phyloP scores from a whole-genome alignment of 2,329 filamentous ascomycete species.

The Sporothrix protearum region DNA sequence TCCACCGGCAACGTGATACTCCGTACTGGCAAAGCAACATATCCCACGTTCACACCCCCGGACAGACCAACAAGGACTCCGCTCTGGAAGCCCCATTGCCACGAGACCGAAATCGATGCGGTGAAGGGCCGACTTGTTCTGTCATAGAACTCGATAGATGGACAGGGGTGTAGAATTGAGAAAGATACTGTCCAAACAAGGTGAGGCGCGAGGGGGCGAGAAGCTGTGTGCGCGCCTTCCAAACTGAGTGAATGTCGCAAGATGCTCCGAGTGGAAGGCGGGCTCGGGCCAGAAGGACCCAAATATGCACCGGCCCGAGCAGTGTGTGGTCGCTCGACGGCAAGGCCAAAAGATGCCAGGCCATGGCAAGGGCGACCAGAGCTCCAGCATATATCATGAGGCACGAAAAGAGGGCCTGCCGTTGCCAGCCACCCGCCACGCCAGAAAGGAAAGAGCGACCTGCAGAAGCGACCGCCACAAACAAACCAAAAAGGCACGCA shows the following conservation, averaged over 20 bases:
- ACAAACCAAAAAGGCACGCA: not conserved
- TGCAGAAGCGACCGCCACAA: not conserved
- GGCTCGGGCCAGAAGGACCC: not conserved
- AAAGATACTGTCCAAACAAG: not conserved
- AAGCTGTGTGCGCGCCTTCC: not conserved
- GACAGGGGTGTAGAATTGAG: not conserved
- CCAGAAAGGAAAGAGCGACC: not conserved
- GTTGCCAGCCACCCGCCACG: not conserved
- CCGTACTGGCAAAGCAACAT: not conserved
- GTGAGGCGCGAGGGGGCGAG: not conserved
- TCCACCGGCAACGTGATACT: not conserved
- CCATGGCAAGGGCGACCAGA: not conserved
- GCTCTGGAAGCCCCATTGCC: not conserved
- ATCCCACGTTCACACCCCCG: not conserved
- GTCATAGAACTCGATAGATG: not conserved
- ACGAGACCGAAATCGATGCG: not conserved
- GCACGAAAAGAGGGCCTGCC: not conserved
- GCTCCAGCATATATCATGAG: not conserved
- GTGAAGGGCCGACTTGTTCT: not conserved
- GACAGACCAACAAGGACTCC: not conserved
- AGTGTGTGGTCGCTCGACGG: not conserved
- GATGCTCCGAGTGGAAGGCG: not conserved
- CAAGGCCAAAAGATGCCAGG: not conserved
- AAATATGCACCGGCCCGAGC: constrained; percentile 2
- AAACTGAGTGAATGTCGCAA: not conserved